phyloP scores from a whole-genome alignment of 108 stramenopile species.

The Tribonema minus region DNA sequence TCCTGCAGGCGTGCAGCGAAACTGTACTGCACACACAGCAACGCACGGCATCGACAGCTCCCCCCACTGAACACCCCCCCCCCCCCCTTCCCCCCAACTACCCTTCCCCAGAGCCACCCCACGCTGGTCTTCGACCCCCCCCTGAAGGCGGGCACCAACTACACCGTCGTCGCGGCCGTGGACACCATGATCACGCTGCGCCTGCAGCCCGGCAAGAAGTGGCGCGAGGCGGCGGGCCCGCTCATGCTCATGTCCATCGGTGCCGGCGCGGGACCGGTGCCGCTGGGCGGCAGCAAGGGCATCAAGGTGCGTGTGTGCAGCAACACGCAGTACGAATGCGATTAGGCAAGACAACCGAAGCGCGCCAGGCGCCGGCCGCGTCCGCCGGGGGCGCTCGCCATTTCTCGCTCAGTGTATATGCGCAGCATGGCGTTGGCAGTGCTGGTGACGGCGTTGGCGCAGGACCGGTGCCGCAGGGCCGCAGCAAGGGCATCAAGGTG shows the following conservation, averaged over 20 bases:
- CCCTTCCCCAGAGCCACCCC: constrained; percentile 8
- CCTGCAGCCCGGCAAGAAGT: constrained; percentile 27
- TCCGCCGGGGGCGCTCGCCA: no score
- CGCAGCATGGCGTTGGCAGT: no score
- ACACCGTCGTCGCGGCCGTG: constrained; percentile 10
- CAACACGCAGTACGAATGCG: no score
- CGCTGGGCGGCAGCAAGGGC: constrained; percentile 23
- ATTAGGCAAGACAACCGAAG: no score
- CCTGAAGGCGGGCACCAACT: constrained; percentile 21
- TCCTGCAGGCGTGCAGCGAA: neutral
- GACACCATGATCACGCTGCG: constrained; percentile 16
- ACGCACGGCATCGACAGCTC: neutral
- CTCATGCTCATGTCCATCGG: constrained; percentile 27
- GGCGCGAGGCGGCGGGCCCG: constrained; percentile 24
- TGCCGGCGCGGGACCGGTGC: constrained; percentile 1
- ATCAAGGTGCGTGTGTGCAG: no score
- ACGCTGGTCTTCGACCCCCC: constrained; percentile 45
- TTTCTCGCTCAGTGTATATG: no score
- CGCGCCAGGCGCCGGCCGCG: no score
- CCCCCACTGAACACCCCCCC: neutral
- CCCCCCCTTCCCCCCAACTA: neutral
- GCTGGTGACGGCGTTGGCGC: no score
- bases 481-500: no score
- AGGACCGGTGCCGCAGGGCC: no score
- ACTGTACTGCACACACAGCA: neutral